A percentile compares a stretch with the other conserved stretches of the same genome.
Evolutionary conservation across 2,329 filamentous ascomycete genomes (phyloP).

Genomic region (Teratosphaeria gauchensis): DNA sequence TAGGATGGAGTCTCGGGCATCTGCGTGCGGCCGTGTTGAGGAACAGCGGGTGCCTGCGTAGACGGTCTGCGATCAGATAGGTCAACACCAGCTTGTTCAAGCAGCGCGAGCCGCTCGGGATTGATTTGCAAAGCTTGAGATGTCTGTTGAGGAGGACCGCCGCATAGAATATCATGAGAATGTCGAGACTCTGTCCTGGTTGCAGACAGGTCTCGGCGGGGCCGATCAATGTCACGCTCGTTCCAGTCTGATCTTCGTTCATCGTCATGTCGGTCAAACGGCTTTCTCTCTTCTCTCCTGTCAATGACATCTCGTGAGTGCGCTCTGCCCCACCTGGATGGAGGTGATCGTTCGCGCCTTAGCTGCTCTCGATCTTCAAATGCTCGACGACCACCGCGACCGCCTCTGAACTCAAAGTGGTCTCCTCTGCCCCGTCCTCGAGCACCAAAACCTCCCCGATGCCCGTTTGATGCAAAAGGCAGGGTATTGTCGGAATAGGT

Average conservation of each 20-base stretch:
- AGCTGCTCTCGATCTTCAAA: conserved; percentile 48
- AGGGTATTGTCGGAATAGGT: conserved; percentile 55
- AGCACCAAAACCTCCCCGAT: conserved; percentile 43
- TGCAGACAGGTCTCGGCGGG: conserved; percentile 20
- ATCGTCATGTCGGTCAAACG: conserved; percentile 35
- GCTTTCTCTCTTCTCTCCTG: conserved; percentile 34
- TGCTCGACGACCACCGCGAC: conserved; percentile 42
- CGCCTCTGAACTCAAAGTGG: conserved; percentile 11
- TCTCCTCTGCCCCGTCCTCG: conserved; percentile 4
- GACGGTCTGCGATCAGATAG: conserved; percentile 17
- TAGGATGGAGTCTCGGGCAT: conserved; percentile 34
- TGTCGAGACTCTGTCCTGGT: conserved; percentile 20
- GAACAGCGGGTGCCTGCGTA: conserved; percentile 3
- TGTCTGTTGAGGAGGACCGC: conserved; percentile 9
- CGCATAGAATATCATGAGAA: conserved; percentile 15
- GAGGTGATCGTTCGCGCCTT: conserved; percentile 42
- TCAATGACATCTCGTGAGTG: conserved; percentile 29
- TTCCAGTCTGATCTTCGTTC: conserved; percentile 29
- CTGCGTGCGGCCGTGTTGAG: conserved; percentile 24
- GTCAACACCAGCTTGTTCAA: conserved; percentile 23
- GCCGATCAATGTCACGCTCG: conserved; percentile 30
- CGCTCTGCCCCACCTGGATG: conserved; percentile 28
- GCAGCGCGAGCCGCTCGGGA: conserved; percentile 22
- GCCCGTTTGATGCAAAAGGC: conserved; percentile 44
- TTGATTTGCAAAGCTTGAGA: conserved; percentile 20